Base-by-base conservation (phyloP, 2,329 filamentous ascomycete genomes). In the Penicillium sp. region DNA sequence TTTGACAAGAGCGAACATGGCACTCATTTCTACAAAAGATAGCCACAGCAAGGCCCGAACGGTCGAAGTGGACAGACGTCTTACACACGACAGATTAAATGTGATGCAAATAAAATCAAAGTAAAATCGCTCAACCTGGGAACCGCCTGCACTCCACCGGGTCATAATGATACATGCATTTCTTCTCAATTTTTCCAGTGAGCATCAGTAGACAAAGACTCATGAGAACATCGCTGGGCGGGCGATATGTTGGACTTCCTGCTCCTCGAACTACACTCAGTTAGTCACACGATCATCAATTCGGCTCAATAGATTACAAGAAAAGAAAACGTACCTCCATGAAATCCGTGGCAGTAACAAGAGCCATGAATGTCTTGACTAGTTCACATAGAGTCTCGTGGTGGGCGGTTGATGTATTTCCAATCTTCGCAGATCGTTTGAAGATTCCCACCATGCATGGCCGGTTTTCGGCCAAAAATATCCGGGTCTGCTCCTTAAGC, bases 361-460 rank as follows among this genome's bases (percentile, higher is more conserved):
- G 80, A 54, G 94, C 81, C 75, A 93, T 88, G 69, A 94, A 90
- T 47, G 90, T 88, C 73, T 96, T 91, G 6, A 93, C 90, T 64
- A 97, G 76, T 66, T 93, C 91, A 48, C 85, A 83, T 38, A 96
- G 79, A 61, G 85, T 84, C 55, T 86, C 80, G 52, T 86, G 86
- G 36, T 86, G 78, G 42, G 76, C 72, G 13, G 76, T 74, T 35
- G 73, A 71, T 5, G 75, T 72, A 35, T 76, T 73, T 19, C 89
- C 89, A 56, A 96, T 89, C 48, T 90, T 90, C 0, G 90, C 90
- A 66, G 90, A 90, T 64, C 92, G 83, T 79, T 99, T 99, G 69
- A 99, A 90, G 21, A 96, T 88, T 45, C 92, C 89, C 62, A 94
- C 86, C 67, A 97, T 90, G 56, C 93, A 86, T 73, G 88, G 86